Base-by-base conservation (phyloP, 2,329 filamentous ascomycete species). In the Teratosphaeria destructans region DNA sequence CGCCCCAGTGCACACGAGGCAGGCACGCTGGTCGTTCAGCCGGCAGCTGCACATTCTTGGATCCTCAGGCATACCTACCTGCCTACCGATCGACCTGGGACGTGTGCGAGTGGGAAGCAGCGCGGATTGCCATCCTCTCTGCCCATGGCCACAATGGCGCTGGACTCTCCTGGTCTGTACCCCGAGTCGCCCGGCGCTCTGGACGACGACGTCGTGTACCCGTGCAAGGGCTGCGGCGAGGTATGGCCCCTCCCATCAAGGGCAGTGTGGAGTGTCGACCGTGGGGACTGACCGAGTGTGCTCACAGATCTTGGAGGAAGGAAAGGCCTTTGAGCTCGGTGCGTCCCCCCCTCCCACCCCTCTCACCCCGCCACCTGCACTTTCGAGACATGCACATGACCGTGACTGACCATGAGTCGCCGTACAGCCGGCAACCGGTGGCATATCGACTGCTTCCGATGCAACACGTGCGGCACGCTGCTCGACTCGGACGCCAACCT, bases 401-500 rank as follows among this genome's bases (percentile, higher is more conserved):
- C 16, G 16, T 60, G 43, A 55, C 61, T 62, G 53, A 66, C 61
- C 16, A 47, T 16, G 4, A 37, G 57, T 35, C 53, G 23, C 32
- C 19, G 27, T 35, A 19, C 47, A 68, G 66, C 66, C 53, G 66
- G 66, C 56, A 66, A 67, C 47, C 65, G 66, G 58, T 68, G 66
- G 58, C 58, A 60, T 34, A 60, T 60, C 54, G 58, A 60, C 54
- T 60, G 58, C 58, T 60, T 60, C 58, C 54, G 58, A 43, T 60
- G 58, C 32, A 62, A 62, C 55, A 62, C 61, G 23, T 62, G 61
- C 61, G 85, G 86, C 71, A 96, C 92, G 62, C 85, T 96, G 60
- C 90, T 99, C 77, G 94, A 99, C 78, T 97, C 94, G 63, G 93
- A 99, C 73, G 94, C 94, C 68, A 97, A 97, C 76, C 86, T 99